Percentiles rank a stretch among this genome's conserved stretches.
These are phyloP conservation scores for Heliocybe sulcata DNA, from an alignment of 1,284 basidiomycete genomes.

Conservation along the genomic window DNA sequence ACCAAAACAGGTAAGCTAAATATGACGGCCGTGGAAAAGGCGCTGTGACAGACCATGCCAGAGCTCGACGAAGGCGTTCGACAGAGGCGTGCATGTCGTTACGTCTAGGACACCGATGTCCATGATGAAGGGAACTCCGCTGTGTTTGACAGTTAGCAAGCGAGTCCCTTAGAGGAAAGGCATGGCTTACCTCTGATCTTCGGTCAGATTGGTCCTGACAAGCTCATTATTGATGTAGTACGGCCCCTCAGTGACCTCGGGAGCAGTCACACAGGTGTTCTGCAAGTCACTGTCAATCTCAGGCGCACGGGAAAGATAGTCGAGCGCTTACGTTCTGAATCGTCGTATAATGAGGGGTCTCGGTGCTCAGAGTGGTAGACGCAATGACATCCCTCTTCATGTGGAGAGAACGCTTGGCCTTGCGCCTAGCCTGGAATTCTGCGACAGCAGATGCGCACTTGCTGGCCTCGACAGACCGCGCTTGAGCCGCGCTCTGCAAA, in stretches of 20 bases:
- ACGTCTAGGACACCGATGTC: slow-evolving; percentile 73
- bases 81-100: slow-evolving; percentile 62
- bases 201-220: slow-evolving; percentile 11
- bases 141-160: slow-evolving; percentile 6
- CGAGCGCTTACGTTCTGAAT: not conserved
- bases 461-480: not conserved
- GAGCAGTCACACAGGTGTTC: slow-evolving; percentile 12
- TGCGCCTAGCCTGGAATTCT: not conserved
- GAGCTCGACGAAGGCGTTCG: slow-evolving; percentile 64
- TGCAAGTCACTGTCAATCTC: not conserved
- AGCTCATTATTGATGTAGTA: slow-evolving; percentile 16
- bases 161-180: not conserved
- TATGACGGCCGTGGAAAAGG: too few species aligned
- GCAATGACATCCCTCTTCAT: not conserved
- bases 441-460: not conserved
- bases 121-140: slow-evolving; percentile 42
- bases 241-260: slow-evolving; percentile 13
- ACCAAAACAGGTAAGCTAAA: not conserved
- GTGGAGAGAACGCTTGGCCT: not conserved
- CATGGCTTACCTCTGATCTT: slow-evolving; percentile 11
- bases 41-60: slow-evolving; percentile 31
- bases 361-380: not conserved
- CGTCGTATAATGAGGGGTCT: not conserved
- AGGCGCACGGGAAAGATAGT: not conserved
- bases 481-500: not conserved